A percentile compares a stretch with the other conserved stretches of the same genome.
Conservation (phyloP, 805 yeast genomes). For the Saccharomycopsis capsularis region DNA sequence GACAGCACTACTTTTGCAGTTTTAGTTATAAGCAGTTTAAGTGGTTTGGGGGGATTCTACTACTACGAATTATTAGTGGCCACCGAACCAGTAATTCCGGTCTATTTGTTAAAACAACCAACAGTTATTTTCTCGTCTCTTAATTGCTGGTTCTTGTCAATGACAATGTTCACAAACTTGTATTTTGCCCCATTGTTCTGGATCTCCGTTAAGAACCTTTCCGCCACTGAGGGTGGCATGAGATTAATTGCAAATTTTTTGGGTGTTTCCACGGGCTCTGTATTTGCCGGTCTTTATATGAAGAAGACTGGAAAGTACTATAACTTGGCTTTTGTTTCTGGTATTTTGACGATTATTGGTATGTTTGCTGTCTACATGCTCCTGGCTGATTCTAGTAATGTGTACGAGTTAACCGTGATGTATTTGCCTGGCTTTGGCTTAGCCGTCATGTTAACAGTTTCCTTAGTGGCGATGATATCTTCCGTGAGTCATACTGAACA, state of each 20-base stretch:
- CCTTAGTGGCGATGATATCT: slow-evolving; percentile 68
- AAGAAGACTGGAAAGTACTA: slow-evolving; percentile 60
- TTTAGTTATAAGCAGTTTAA: slow-evolving; percentile 30
- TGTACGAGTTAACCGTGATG: slow-evolving; percentile 38
- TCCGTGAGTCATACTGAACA: slow-evolving; percentile 64
- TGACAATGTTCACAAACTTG: slow-evolving; percentile 56
- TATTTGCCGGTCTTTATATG: slow-evolving; percentile 62
- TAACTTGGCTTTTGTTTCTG: slow-evolving; percentile 36
- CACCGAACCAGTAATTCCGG: slow-evolving; percentile 61
- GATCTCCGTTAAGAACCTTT: slow-evolving; percentile 43
- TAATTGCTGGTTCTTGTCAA: slow-evolving; percentile 63
- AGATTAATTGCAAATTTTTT: slow-evolving; percentile 54
- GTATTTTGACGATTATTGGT: slow-evolving; percentile 43
- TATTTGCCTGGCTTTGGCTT: slow-evolving; percentile 58
- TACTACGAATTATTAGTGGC: slow-evolving; percentile 47
- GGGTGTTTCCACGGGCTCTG: slow-evolving; percentile 61
- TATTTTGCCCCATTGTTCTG: slow-evolving; percentile 69
- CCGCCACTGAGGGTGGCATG: slow-evolving; percentile 52
- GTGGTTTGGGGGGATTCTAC: slow-evolving; percentile 36
- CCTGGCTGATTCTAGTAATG: slow-evolving; percentile 25
- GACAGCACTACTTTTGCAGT: slow-evolving; percentile 32
- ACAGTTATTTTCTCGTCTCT: slow-evolving; percentile 61
- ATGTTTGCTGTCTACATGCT: slow-evolving; percentile 29
- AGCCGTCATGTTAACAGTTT: slow-evolving; percentile 61
- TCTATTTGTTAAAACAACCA: slow-evolving; percentile 47